A percentile compares a stretch with the other conserved stretches of the same genome.
Evolutionary conservation across 2,329 filamentous ascomycete species (phyloP).

Genomic region (Fusarium sp.): DNA sequence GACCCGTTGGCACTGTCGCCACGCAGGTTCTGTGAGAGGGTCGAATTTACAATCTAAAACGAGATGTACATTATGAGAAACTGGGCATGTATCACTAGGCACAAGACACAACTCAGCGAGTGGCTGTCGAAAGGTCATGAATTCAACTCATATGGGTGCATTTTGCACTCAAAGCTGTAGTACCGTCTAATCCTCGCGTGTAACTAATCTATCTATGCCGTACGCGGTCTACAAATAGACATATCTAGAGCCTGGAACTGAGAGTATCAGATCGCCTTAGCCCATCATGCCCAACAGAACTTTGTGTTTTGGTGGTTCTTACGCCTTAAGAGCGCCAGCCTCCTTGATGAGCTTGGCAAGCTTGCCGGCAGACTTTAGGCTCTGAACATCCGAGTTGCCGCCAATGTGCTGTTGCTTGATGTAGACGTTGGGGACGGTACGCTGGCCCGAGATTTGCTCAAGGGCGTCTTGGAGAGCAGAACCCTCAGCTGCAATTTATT

Average conservation of each 20-base stretch:
- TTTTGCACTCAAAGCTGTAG: constrained; percentile 5
- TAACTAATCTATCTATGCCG: constrained; percentile 14
- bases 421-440: constrained; percentile 96
- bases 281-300: constrained; percentile 15
- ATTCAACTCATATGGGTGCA: constrained; percentile 35
- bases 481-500: constrained; percentile 77
- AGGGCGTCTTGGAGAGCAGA: constrained; percentile 87
- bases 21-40: constrained; percentile 74
- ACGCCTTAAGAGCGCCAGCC: constrained; percentile 61
- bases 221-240: constrained; percentile 6
- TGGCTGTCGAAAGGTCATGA: constrained; percentile 27
- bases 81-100: constrained; percentile 45
- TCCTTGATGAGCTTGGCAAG: constrained; percentile 59
- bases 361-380: constrained; percentile 65
- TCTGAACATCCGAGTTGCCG: constrained; percentile 89
- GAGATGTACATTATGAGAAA: constrained; percentile 43
- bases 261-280: constrained; percentile 35
- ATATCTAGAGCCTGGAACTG: constrained; percentile 46
- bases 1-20: constrained; percentile 89
- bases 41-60: neutral
- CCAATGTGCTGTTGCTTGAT: constrained; percentile 94
- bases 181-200: constrained; percentile 14
- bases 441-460: constrained; percentile 83
- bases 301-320: constrained; percentile 48
- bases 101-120: constrained; percentile 32